Conservation (phyloP, 2,329 filamentous ascomycete species). For the Apiospora pterosperma region DNA sequence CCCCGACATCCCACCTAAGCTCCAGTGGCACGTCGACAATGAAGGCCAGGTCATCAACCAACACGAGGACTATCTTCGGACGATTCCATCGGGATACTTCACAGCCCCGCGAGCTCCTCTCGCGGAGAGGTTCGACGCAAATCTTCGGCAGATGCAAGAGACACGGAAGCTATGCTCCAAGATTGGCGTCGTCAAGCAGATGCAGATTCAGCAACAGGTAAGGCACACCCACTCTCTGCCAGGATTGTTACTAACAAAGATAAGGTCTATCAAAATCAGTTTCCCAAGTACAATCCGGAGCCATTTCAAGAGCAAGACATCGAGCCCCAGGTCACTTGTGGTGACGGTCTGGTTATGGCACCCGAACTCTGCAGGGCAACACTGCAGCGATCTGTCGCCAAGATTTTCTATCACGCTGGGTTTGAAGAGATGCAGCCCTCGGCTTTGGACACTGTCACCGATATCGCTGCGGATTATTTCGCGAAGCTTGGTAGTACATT, state of each 20-base stretch:
- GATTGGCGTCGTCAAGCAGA: slow-evolving; percentile 97
- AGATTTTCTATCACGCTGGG: slow-evolving; percentile 92
- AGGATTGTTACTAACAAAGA: slow-evolving; percentile 20
- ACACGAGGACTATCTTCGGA: slow-evolving; percentile 76
- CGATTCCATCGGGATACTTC: slow-evolving; percentile 75
- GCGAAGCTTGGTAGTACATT: slow-evolving; percentile 77
- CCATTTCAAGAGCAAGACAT: slow-evolving; percentile 86
- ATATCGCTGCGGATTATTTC: slow-evolving; percentile 87
- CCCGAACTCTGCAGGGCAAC: slow-evolving; percentile 78
- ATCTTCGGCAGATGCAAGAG: slow-evolving; percentile 94
- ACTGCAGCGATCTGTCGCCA: slow-evolving; percentile 85
- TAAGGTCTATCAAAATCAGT: slow-evolving; percentile 95
- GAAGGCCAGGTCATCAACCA: slow-evolving; percentile 88
- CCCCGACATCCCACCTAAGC: slow-evolving; percentile 73
- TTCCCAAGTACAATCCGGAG: slow-evolving; percentile 90
- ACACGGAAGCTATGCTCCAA: slow-evolving; percentile 94
- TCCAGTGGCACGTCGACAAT: slow-evolving; percentile 85
- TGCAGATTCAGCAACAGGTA: slow-evolving; percentile 97
- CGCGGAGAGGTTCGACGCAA: slow-evolving; percentile 78
- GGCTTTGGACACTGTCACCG: slow-evolving; percentile 84
- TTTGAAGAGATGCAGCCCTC: slow-evolving; percentile 98
- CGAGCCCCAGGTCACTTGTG: slow-evolving; percentile 83
- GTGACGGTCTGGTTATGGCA: slow-evolving; percentile 84
- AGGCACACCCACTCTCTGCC: neutral
- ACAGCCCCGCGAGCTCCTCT: slow-evolving; percentile 70